Conservation (phyloP, 257 asterid species). For the Solanum pimpinellifolium region DNA sequence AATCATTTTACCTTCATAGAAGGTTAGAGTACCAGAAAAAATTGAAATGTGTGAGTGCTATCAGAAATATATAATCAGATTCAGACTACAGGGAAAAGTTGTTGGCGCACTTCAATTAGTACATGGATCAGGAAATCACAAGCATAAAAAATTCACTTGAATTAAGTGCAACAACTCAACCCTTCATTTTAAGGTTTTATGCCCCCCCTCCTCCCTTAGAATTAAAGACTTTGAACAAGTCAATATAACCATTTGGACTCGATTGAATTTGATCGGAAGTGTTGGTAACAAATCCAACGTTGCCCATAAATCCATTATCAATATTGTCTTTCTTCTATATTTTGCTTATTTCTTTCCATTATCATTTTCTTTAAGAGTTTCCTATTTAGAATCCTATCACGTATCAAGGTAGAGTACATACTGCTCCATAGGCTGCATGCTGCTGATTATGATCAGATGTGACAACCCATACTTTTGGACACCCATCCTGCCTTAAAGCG, state of each 20-base stretch:
- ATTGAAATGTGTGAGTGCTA: background rate
- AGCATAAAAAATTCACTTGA: background rate
- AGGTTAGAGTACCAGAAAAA: background rate
- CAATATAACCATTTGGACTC: background rate
- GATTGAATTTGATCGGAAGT: background rate
- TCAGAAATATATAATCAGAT: background rate
- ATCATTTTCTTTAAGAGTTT: background rate
- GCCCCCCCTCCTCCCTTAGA: background rate
- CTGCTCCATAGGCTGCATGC: conserved; percentile 89
- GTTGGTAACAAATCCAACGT: background rate
- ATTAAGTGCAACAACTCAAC: background rate
- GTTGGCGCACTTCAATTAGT: background rate
- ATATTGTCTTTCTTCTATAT: background rate
- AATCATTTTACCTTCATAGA: background rate
- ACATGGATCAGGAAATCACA: background rate
- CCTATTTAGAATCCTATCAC: background rate
- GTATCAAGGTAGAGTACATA: conserved; percentile 21
- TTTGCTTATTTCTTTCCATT: background rate
- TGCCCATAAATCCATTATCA: background rate
- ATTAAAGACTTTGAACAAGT: background rate
- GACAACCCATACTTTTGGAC: conserved; percentile 97
- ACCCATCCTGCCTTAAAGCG: conserved; percentile 86
- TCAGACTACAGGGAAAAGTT: background rate
- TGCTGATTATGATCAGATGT: conserved; percentile 85
- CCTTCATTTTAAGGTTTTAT: background rate